Evolutionary conservation across 768 basidiomycete genomes (phyloP), one percentile per base, ranked within the genome.

Genomic region (Lactarius evosmus): DNA sequence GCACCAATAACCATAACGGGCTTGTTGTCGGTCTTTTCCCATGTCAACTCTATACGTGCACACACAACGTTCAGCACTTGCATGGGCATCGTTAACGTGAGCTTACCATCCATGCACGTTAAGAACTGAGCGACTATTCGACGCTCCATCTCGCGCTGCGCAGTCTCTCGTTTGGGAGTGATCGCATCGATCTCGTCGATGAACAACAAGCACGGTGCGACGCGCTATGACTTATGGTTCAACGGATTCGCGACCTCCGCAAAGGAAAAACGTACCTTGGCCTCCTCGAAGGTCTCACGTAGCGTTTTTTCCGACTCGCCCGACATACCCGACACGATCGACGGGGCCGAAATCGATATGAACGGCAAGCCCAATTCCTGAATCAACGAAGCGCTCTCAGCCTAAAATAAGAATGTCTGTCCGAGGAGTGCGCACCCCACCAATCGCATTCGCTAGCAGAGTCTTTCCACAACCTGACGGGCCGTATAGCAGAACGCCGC

Each of bases 401-500:
- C 27, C 22, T 19, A 40, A 49, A 25, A 36, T 5, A 36, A 2
- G 6, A 6, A 36, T 6, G 12, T n/a, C 9, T 19, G 19, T 46
- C 3, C 17, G 56, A 66, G 44, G 58, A 4, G 52, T 12, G 79
- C 87, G 72, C 71, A 95, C 95, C 60, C 97, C 97, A 52, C 95
- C 95, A 63, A 98, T 91, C 19, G 95, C 97, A 73, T 95, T 89
- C 16, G 95, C 96, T 22, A 98, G 75, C 67, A 96, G 75, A 0
- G 97, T 98, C 77, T 99, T 99, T 5, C 97, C 97, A 70, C 95
- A 98, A 16, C 96, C 97, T 0, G 96, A 95, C 6, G 97, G 96
- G 1, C 97, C 97, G 74, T 98, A 91, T 9, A 99, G 75, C 25
- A 99, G 75, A 0, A 99, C 93, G 12, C 97, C 97, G 53, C 95